phyloP scores from a whole-genome alignment of 176 grass and related monocot genomes.

The Bothriochloa decipiens region DNA sequence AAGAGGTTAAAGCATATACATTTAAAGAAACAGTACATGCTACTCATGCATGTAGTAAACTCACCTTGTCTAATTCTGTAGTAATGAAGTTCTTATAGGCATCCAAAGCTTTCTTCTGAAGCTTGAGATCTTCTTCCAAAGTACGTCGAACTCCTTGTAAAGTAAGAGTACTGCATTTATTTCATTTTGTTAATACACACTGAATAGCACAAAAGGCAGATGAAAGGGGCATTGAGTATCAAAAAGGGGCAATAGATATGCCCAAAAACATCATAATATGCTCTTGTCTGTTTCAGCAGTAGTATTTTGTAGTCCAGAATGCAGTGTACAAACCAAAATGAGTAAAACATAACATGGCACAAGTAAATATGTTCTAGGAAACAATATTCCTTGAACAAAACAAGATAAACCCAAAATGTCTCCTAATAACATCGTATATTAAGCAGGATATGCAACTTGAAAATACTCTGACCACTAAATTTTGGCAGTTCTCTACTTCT shows the following conservation, averaged over 20 bases:
- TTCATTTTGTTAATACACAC: conserved; percentile 41
- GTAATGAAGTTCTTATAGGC: conserved; percentile 69
- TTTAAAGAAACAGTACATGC: conserved; percentile 30
- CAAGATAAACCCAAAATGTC: not conserved
- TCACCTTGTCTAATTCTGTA: conserved; percentile 71
- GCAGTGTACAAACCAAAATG: conserved; percentile 31
- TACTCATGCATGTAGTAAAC: conserved; percentile 22
- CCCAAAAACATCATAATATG: not conserved
- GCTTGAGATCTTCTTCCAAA: conserved; percentile 91
- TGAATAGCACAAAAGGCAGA: conserved; percentile 25
- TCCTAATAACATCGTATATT: conserved; percentile 9
- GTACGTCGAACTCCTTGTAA: conserved; percentile 79
- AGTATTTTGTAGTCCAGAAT: conserved; percentile 10
- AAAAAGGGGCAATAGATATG: not conserved
- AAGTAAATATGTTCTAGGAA: not conserved
- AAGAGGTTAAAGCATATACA: conserved; percentile 12
- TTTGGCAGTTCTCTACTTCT: not conserved
- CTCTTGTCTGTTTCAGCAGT: not conserved
- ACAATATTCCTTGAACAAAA: conserved; percentile 1
- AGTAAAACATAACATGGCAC: conserved; percentile 35
- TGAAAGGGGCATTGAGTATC: not conserved
- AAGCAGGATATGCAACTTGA: conserved; percentile 8
- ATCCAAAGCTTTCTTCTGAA: conserved; percentile 83
- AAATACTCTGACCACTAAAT: conserved; percentile 6
- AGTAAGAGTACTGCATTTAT: conserved; percentile 75